These are phyloP conservation scores for Neophaeococcomyces mojaviensis DNA, from an alignment of 2,329 filamentous ascomycete species.

Conservation along the genomic window DNA sequence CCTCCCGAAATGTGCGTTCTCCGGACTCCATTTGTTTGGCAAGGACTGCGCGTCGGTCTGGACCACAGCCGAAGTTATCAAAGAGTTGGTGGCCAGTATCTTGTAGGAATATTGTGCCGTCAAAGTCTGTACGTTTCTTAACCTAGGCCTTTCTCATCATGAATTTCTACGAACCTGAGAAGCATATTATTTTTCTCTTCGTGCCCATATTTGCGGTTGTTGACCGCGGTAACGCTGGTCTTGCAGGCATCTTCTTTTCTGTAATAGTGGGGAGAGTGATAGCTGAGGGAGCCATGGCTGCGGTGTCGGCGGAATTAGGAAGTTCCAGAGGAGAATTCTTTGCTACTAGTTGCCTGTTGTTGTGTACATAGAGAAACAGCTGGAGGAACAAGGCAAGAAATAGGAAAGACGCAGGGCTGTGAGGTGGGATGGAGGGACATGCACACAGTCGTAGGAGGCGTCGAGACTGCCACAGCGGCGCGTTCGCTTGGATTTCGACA, in stretches of 20 bases:
- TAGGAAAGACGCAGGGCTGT: background rate
- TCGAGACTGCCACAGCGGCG: background rate
- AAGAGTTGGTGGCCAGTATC: slow-evolving; percentile 64
- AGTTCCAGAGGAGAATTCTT: background rate
- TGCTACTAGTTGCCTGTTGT: background rate
- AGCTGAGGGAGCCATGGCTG: slow-evolving; percentile 21
- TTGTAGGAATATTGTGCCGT: slow-evolving; percentile 66
- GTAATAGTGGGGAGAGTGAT: slow-evolving; percentile 18
- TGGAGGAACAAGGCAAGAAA: background rate
- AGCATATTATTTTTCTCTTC: slow-evolving; percentile 40
- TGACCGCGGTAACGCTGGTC: slow-evolving; percentile 14
- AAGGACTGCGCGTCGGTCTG: slow-evolving; percentile 47
- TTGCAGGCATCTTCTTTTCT: slow-evolving; percentile 14
- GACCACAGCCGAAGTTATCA: slow-evolving; percentile 57
- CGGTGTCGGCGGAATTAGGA: background rate
- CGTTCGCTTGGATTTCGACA: background rate
- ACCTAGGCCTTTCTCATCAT: background rate
- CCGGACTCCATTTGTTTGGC: slow-evolving; percentile 59
- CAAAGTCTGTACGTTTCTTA: slow-evolving; percentile 48
- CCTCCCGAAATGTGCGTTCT: slow-evolving; percentile 59
- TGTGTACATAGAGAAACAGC: background rate
- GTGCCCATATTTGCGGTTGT: slow-evolving; percentile 22
- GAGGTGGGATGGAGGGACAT: background rate
- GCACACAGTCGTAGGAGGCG: background rate
- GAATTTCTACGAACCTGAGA: slow-evolving; percentile 32